These are phyloP conservation scores for Moringa oleifera DNA, from an alignment of 345 rosid genomes.

Conservation along the genomic window DNA sequence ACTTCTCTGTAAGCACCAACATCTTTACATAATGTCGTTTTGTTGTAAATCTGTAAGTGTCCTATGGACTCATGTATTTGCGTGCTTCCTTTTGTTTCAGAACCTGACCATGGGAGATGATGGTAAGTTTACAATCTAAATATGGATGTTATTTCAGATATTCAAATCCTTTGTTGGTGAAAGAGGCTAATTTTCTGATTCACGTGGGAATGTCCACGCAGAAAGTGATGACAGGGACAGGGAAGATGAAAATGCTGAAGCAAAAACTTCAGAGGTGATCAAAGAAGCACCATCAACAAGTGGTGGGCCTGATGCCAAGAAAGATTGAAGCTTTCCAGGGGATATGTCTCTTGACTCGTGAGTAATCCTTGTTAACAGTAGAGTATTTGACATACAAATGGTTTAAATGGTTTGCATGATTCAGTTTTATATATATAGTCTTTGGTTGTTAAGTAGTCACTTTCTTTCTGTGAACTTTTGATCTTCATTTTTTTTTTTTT, in stretches of 20 bases:
- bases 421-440: no score
- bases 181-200: not conserved
- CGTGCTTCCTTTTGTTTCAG: slow-evolving; percentile 12
- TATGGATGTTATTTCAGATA: not conserved
- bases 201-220: slow-evolving; percentile 1
- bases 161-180: not conserved
- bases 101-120: slow-evolving; percentile 25
- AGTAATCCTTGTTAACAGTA: no score
- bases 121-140: slow-evolving; percentile 17
- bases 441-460: no score
- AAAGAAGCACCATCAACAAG: slow-evolving; percentile 15
- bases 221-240: slow-evolving; percentile 30
- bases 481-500: no score
- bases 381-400: no score
- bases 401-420: no score
- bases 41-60: not conserved
- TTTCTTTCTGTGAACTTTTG: no score
- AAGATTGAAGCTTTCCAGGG: not conserved
- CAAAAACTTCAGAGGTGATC: slow-evolving; percentile 10
- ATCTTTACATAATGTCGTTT: not conserved
- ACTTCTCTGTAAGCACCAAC: slow-evolving; percentile 33
- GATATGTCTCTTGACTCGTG: no score
- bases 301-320: slow-evolving; percentile 14
- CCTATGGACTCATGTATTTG: not conserved
- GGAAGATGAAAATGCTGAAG: slow-evolving; percentile 25